Base-by-base conservation (phyloP, 1,139 yeast species). In the Candida sanyaensis region DNA sequence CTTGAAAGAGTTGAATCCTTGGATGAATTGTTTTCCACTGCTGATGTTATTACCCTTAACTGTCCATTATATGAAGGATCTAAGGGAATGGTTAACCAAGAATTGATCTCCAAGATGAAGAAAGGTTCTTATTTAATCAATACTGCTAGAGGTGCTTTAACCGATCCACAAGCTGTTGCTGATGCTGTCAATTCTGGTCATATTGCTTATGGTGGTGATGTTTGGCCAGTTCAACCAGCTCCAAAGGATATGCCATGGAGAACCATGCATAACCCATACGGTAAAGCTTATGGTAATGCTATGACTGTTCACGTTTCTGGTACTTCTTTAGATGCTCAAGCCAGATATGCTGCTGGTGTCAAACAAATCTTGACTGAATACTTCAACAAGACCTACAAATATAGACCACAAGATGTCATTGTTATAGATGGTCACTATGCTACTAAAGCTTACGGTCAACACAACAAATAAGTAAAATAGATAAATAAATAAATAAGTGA, bases 121-220 rank as follows among this genome's bases (percentile, higher is more conserved):
- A 26, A 26, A 26, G 28, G 28, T 43, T 80, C 95, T 13, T 81
- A 86, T 76, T 73, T 87, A 54, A 89, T 88, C 50, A 87, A 88
- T 74, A 88, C 95, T 45, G 95, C 95, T 17, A 80, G 95, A 64
- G 95, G 95, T 52, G 93, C 92, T 45, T 86, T 87, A 55, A 79
- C 87, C 65, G 83, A 77, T 47, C 86, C 83, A 44, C 77, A 87
- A 56, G 95, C 83, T 57, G 88, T 87, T 51, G 91, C 91, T 0
- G 92, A 76, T 17, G 93, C 93, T 1, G 78, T 87, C 88, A 26
- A 26, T 5, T 26, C 28, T 26, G 28, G 28, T 26, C 28, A 26
- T 26, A 26, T 26, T 26, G 6, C 28, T 8, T 26, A 26, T 26
- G 28, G 28, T 26, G 28, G 28, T 26, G 28, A 26, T 26, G 28